phyloP scores from a whole-genome alignment of 73 alveolate species.

The Effrenium voratum region DNA sequence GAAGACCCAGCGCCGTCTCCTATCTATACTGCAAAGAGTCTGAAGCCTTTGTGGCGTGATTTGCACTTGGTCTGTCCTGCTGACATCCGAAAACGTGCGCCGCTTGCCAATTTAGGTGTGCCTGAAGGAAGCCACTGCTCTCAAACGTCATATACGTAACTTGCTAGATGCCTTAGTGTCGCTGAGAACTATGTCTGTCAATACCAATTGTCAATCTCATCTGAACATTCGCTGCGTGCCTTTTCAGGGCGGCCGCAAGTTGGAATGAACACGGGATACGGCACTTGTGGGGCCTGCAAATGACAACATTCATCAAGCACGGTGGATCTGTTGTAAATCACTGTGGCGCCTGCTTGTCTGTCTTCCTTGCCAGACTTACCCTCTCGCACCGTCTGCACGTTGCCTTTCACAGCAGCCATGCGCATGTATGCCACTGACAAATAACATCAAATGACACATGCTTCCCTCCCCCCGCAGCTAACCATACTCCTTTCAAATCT shows the following conservation, averaged over 20 bases:
- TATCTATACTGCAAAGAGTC: no score
- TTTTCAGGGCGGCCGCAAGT: conserved; percentile 46
- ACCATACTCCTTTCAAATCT: neutral
- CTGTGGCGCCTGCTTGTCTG: conserved; percentile 56
- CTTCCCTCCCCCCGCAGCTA: neutral
- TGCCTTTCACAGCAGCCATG: neutral
- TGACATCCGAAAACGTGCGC: conserved; percentile 48
- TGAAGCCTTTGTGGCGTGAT: no score
- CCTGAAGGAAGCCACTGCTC: neutral
- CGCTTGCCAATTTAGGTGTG: conserved; percentile 75
- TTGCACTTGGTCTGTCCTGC: neutral
- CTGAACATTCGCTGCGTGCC: neutral
- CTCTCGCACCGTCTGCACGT: conserved; percentile 46
- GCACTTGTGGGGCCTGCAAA: conserved; percentile 16
- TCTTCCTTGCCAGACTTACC: neutral
- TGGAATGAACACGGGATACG: conserved; percentile 73
- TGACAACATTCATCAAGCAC: neutral
- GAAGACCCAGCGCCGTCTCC: conserved; percentile 8
- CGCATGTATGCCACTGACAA: neutral
- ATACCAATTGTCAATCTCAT: neutral
- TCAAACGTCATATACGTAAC: neutral
- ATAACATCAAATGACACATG: no score
- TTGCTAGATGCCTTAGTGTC: neutral
- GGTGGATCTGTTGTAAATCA: neutral
- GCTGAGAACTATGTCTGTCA: no score